A percentile compares a stretch with the other conserved stretches of the same genome.
These are phyloP conservation scores for Fusarium devonianum DNA, from an alignment of 2,329 filamentous ascomycete species.

Conservation along the genomic window DNA sequence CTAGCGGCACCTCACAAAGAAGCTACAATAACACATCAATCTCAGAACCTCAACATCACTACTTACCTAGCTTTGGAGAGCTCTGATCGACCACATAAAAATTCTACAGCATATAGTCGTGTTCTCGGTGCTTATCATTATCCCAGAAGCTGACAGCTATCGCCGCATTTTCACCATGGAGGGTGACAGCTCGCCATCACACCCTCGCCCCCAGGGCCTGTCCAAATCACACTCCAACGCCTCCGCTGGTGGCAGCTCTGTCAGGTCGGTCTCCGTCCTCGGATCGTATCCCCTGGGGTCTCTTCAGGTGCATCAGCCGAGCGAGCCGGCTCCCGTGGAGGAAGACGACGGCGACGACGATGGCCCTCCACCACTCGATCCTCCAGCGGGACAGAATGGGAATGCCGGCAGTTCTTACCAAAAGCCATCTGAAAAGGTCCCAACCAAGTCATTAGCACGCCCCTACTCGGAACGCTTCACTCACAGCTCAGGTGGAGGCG, in stretches of 20 bases:
- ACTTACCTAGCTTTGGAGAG: background rate
- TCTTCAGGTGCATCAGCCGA: slow-evolving; percentile 50
- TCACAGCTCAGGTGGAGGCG: slow-evolving; percentile 51
- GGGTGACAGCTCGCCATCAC: slow-evolving; percentile 21
- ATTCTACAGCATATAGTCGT: background rate
- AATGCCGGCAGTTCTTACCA: background rate
- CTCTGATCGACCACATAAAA: background rate
- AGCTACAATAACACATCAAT: too few relatives aligned
- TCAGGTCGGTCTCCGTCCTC: slow-evolving; percentile 48
- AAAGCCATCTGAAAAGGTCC: slow-evolving; percentile 1
- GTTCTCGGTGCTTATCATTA: too few relatives aligned
- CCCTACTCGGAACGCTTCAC: slow-evolving; percentile 22
- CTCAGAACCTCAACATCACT: slow-evolving; percentile 11
- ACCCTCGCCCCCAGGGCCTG: slow-evolving; percentile 38
- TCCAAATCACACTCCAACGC: slow-evolving; percentile 48
- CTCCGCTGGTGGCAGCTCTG: slow-evolving; percentile 39
- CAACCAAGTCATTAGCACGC: slow-evolving; percentile 9
- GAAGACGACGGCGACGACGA: slow-evolving; percentile 38
- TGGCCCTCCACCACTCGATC: slow-evolving; percentile 44
- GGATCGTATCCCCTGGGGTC: slow-evolving; percentile 53
- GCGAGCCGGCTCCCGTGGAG: slow-evolving; percentile 22
- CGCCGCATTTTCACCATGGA: slow-evolving; percentile 34
- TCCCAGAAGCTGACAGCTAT: background rate
- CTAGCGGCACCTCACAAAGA: too few relatives aligned
- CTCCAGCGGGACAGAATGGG: slow-evolving; percentile 14